Evolutionary conservation across 768 basidiomycete genomes (phyloP).

Genomic region (Amanita muscaria): DNA sequence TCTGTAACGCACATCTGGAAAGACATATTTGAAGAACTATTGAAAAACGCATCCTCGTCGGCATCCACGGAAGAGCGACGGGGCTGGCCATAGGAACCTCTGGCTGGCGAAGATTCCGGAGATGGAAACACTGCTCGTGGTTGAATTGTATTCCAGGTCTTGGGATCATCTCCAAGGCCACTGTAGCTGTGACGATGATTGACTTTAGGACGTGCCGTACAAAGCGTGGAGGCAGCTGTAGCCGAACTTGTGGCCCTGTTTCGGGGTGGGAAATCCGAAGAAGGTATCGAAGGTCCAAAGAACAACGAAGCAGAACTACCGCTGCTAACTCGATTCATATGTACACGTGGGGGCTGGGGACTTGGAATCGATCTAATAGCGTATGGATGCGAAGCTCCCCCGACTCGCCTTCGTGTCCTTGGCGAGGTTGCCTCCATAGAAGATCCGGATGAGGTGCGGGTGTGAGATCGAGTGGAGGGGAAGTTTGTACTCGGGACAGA

Average conservation of each 20-base stretch:
- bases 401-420: neutral
- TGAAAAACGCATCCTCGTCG: conserved; percentile 52
- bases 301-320: conserved; percentile 47
- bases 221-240: conserved; percentile 15
- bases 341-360: neutral
- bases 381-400: conserved; percentile 4
- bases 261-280: conserved; percentile 16
- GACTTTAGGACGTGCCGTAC: conserved; percentile 20
- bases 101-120: conserved; percentile 41
- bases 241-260: conserved; percentile 22
- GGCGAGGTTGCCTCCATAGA: conserved; percentile 6
- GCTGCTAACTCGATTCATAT: conserved; percentile 2
- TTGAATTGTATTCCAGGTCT: conserved; percentile 35
- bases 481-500: conserved; percentile 1
- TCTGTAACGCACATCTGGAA: conserved; percentile 49
- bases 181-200: conserved; percentile 60
- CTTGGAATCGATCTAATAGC: neutral
- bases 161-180: conserved; percentile 29
- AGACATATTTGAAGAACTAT: conserved; percentile 37
- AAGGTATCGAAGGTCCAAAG: conserved; percentile 52
- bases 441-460: conserved; percentile 1
- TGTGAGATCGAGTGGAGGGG: neutral
- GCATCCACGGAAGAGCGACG: conserved; percentile 25
- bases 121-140: conserved; percentile 31
- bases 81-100: conserved; percentile 14